Evolutionary conservation across 1,284 basidiomycete species (phyloP).

Genomic region (Malassezia restricta): DNA sequence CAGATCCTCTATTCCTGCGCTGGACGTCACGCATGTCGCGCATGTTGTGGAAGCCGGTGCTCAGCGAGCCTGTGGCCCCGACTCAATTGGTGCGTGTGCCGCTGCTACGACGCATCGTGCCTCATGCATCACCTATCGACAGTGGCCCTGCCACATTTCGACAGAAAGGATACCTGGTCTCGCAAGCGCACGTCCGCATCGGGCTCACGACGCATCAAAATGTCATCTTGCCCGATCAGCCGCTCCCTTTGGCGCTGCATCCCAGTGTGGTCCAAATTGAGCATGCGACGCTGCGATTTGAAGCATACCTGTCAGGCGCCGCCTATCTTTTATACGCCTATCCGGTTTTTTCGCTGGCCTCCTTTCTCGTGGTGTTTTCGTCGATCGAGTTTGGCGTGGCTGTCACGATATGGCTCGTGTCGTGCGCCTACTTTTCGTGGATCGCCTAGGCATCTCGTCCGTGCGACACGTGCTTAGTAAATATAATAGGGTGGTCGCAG

Average conservation of each 20-base stretch:
- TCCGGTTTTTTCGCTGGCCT: conserved; percentile 30
- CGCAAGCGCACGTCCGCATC: not conserved
- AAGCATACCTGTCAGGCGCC: conserved; percentile 36
- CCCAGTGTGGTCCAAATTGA: conserved; percentile 18
- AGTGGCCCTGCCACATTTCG: not conserved
- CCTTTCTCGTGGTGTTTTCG: conserved; percentile 36
- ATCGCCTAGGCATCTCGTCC: not conserved
- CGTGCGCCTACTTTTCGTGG: conserved; percentile 22
- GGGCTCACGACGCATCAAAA: not conserved
- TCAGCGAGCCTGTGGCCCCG: conserved; percentile 8
- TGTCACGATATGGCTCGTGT: conserved; percentile 32
- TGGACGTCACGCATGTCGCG: conserved; percentile 6
- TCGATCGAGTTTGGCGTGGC: conserved; percentile 36
- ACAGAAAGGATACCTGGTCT: not conserved
- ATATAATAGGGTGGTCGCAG: not conserved
- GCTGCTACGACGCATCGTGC: conserved; percentile 23
- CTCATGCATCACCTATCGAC: conserved; percentile 17
- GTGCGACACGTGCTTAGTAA: not conserved
- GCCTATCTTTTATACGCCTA: conserved; percentile 41
- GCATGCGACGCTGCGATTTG: conserved; percentile 29
- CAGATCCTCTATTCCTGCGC: conserved; percentile 11
- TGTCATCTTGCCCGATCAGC: not conserved
- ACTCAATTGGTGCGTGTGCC: conserved; percentile 28
- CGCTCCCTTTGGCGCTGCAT: not conserved
- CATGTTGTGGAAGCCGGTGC: not conserved